Evolutionary conservation across 495 filamentous ascomycete species (phyloP), one percentile per base, ranked within the genome.

Genomic region (Glarea lozoyensis): DNA sequence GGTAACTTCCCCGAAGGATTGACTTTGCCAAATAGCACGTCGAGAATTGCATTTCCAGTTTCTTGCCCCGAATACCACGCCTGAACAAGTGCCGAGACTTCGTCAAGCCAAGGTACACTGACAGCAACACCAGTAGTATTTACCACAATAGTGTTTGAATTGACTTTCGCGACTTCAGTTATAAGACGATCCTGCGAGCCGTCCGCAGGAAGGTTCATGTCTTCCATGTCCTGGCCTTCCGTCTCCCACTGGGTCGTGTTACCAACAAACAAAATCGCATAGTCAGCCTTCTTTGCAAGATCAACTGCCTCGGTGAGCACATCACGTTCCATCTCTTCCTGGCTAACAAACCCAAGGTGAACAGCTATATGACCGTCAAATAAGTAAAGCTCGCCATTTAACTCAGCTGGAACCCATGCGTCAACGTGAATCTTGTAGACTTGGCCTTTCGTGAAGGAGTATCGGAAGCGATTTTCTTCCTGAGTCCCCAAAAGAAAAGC

Each of bases 11-110:
- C 79, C 7, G 65, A 74, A 10, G 80, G 81, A 52, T 74, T 79
- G 13, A 73, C 68, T 43, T 74, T 71, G 21, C 81, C 81, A 46
- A 79, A 77, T 10, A 84, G 65, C n/a, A 85, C 66, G 12, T 73
- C 64, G 0, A 68, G 63, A 5, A 82, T 54, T 1, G 73, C 67
- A 48, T 82, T 73, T 40, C 82, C 82, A 42, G 62, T 69, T 61
- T 79, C 82, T 55, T 73, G 75, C 1, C 78, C 78, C 37, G 70
- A 72, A 42, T 76, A 81, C 76, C 75, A 82, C 23, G 75, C 76
- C 19, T 78, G 72, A 1, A 79, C 40, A 31, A 82, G 57, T 0
- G 71, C 75, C 3, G 73, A 76, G 4, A 81, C 75, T 46, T 81
- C 76, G 27, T 68, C 67, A 34, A 72, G 57, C 54, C 74, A 81